These are phyloP conservation scores for Clitocybe nebularis DNA, from an alignment of 1,284 basidiomycete species.

Conservation along the genomic window DNA sequence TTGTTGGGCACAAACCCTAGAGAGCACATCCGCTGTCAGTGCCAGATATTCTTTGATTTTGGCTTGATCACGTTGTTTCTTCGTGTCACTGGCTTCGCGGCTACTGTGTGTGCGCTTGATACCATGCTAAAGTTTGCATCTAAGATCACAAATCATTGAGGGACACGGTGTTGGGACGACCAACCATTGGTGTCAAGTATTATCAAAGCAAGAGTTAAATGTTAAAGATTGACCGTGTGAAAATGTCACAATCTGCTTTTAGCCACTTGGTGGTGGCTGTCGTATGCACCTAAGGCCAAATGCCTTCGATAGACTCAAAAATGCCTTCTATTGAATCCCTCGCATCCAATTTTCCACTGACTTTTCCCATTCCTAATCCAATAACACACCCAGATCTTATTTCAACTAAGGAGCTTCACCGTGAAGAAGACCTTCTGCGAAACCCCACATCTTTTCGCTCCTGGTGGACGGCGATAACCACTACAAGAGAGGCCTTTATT, in stretches of 20 bases:
- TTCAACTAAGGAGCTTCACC: constrained; percentile 72
- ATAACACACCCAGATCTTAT: constrained; percentile 75
- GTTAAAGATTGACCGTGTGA: not conserved
- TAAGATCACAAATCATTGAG: not conserved
- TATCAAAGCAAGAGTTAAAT: not conserved
- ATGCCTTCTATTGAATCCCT: constrained; percentile 47
- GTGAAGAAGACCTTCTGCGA: constrained; percentile 94
- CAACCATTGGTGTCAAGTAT: constrained; percentile 15
- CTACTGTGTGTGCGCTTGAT: constrained; percentile 69
- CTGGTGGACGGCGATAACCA: constrained; percentile 88
- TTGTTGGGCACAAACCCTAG: constrained; percentile 47
- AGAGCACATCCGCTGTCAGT: constrained; percentile 63
- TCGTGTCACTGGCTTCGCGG: constrained; percentile 61
- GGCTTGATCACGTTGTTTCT: constrained; percentile 63
- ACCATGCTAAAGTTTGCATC: constrained; percentile 49
- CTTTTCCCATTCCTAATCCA: constrained; percentile 82
- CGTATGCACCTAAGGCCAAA: constrained; percentile 25
- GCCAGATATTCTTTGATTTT: constrained; percentile 75
- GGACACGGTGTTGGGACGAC: constrained; percentile 6
- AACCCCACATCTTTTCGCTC: constrained; percentile 89
- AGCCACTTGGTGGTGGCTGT: not conserved
- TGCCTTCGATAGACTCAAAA: constrained; percentile 51
- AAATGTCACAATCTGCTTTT: too few species aligned
- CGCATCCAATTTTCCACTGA: constrained; percentile 71
- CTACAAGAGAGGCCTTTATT: constrained; percentile 65